Evolutionary conservation across 352 stramenopile genomes (phyloP), one percentile per base, ranked within the genome.

Genomic region (Sclerospora graminicola): DNA sequence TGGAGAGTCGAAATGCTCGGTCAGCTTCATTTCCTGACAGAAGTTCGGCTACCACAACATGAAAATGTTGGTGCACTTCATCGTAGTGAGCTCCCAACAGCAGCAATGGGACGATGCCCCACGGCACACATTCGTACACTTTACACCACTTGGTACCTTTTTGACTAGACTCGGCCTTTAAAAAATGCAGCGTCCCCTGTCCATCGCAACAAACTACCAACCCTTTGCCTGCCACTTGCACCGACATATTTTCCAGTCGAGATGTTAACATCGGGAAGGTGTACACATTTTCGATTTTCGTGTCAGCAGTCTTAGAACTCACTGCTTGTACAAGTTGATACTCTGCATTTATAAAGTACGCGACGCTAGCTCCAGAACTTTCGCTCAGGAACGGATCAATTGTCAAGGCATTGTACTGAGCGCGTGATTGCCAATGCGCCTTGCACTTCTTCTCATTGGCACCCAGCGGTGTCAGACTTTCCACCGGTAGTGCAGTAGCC

Each of bases 351-450:
- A 91, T 39, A 26, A 75, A 87, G 48, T 89, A 90, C 32, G 63
- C 69, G 11, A 84, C 65, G 41, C 44, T 68, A 5, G 53, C 52
- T 8, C 27, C 40, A 5, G 54, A 56, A 41, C 39, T 63, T 6
- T 62, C 54, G 36, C 62, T 60, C 31, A 66, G 45, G 46, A 87
- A 87, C 13, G 76, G 72, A 43, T 89, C 77, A 0, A 49, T 38
- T 2, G 55, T 47, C 26, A 91, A 57, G 5, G 59, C 64, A 49
- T 91, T 89, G 60, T 83, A 54, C 43, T 75, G 66, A 37, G 82
- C 60, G 14, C 77, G 74, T 8, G 74, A 60, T 24, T 88, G 66
- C 80, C 80, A 89, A 18, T 88, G 72, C 26, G 78, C 67, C 40
- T 86, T 88, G 45, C 69, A 65, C 47, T 78, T 51, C 40, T 57